Conservation (phyloP, 257 asterid species). For the Solanum tarapatanum region DNA sequence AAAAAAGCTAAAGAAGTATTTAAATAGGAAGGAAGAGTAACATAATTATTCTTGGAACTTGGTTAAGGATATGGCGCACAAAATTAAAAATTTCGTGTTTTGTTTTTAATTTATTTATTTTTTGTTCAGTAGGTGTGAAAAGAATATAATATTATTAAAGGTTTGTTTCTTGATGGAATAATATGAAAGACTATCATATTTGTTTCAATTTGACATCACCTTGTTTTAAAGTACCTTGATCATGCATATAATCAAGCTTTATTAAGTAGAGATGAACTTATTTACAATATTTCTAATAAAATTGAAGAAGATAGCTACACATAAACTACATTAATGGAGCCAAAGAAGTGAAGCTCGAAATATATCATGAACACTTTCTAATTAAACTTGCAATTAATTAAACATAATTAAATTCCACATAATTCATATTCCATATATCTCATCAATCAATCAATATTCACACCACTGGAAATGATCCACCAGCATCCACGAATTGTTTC, state of each 20-base stretch:
- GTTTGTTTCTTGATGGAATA: background rate
- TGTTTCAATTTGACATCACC: background rate
- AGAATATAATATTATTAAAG: background rate
- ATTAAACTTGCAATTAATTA: background rate
- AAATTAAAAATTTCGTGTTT: too few relatives aligned
- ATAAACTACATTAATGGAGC: background rate
- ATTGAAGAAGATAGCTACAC: background rate
- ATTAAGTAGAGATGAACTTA: background rate
- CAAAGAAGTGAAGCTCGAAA: background rate
- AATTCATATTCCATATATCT: background rate
- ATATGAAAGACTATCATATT: background rate
- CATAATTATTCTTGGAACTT: background rate
- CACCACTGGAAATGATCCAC: constrained; percentile 22
- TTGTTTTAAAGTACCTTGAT: background rate
- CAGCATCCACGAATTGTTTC: constrained; percentile 25
- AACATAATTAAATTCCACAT: background rate
- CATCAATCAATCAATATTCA: background rate
- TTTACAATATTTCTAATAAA: background rate
- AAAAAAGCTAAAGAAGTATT: background rate
- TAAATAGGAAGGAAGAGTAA: background rate
- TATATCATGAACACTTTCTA: background rate
- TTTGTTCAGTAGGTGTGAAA: background rate
- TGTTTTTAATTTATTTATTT: background rate
- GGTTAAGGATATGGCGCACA: background rate
- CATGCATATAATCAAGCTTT: background rate